phyloP scores from a whole-genome alignment of 306 rosid species.

The Mimosa pudica region DNA sequence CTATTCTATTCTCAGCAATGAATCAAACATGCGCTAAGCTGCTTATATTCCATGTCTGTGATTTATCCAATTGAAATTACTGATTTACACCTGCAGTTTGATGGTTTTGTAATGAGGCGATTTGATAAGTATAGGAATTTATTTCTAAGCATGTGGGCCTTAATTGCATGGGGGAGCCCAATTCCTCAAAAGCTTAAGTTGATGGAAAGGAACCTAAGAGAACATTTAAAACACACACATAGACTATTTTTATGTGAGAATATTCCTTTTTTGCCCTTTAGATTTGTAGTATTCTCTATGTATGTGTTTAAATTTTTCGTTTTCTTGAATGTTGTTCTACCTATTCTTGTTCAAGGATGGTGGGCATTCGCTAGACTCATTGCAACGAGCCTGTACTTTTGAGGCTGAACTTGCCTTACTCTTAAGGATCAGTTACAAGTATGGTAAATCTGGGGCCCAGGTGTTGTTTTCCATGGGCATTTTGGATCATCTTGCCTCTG shows the following conservation, averaged over 20 bases:
- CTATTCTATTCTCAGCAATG: not conserved
- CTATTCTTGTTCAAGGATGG: conserved; percentile 63
- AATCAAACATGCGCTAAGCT: not conserved
- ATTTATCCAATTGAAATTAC: not conserved
- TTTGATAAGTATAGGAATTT: not conserved
- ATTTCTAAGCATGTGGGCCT: not conserved
- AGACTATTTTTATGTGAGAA: not conserved
- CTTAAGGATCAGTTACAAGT: conserved; percentile 78
- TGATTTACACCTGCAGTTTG: not conserved
- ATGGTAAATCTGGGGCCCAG: conserved; percentile 94
- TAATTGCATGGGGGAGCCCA: not conserved
- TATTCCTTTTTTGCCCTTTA: not conserved
- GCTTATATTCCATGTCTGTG: not conserved
- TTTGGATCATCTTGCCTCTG: conserved; percentile 80
- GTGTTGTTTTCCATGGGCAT: conserved; percentile 81
- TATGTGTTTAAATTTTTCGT: not conserved
- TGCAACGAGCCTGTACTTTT: conserved; percentile 86
- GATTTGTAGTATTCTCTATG: conserved; percentile 13
- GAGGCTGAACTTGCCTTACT: conserved; percentile 90
- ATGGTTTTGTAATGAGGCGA: not conserved
- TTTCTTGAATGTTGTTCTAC: conserved; percentile 7
- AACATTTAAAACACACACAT: not conserved
- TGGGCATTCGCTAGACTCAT: conserved; percentile 64
- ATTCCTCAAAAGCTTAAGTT: not conserved
- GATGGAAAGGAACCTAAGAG: conserved; percentile 4